A percentile compares a stretch with the other conserved stretches of the same genome.
Evolutionary conservation across 306 rosid species (phyloP).

Genomic region (Dryas octopetala): DNA sequence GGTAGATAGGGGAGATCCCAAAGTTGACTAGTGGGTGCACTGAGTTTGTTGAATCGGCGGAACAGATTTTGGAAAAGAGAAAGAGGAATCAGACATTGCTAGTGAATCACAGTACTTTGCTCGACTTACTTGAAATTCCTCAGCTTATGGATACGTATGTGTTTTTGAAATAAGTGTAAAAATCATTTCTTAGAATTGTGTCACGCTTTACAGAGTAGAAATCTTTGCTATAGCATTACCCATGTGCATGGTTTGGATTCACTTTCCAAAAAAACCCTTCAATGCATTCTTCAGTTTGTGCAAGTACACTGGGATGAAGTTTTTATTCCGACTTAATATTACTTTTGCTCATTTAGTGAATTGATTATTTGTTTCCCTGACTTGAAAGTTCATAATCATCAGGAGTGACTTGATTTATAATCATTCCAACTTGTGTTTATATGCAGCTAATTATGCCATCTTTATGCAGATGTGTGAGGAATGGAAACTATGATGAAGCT

Average conservation of each 20-base stretch:
- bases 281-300: neutral
- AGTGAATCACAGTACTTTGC: slow-evolving; percentile 88
- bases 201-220: neutral
- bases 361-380: neutral
- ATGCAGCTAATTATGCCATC: neutral
- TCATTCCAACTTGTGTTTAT: neutral
- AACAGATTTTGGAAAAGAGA: slow-evolving; percentile 87
- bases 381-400: neutral
- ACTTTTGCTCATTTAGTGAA: neutral
- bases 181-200: slow-evolving; percentile 16
- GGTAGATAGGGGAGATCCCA: slow-evolving; percentile 77
- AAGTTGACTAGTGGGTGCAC: slow-evolving; percentile 85
- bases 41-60: slow-evolving; percentile 86
- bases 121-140: slow-evolving; percentile 97
- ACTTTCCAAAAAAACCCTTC: neutral
- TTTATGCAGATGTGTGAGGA: slow-evolving; percentile 80
- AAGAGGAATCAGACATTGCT: slow-evolving; percentile 97
- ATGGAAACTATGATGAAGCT: slow-evolving; percentile 98
- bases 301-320: neutral
- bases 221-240: slow-evolving; percentile 2
- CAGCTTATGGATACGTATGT: slow-evolving; percentile 95
- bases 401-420: neutral
- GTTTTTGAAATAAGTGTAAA: slow-evolving; percentile 10
- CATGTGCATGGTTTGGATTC: neutral
- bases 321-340: neutral